Evolutionary conservation across 768 basidiomycete species (phyloP), one percentile per base, ranked within the genome.

Genomic region (Tricholoma sp.): DNA sequence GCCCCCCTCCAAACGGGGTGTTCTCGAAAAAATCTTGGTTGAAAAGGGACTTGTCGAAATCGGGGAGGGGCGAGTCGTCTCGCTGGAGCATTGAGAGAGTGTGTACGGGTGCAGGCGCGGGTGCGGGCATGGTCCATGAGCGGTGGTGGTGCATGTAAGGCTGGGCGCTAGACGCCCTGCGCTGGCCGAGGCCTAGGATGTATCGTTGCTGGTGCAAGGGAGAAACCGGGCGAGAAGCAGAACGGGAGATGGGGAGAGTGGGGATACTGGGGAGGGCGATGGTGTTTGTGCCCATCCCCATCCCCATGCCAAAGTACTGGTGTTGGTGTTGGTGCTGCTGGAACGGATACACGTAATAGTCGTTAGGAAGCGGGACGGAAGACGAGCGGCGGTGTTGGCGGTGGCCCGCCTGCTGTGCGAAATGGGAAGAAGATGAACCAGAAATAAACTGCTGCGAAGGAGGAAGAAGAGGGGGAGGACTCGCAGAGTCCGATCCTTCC

Each of bases 331-430:
- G 31, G 10, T 32, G 29, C 29, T 29, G 43, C 21, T 22, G 45
- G 0, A 4, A 4, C 4, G 54, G 57, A 51, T 55, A 61, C 14
- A 56, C 62, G 57, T 67, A 63, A 37, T 63, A 69, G 47, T 74
- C 72, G 60, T 77, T 78, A 3, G 80, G 82, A 9, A 85, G 79
- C 0, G 85, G 86, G 0, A 85, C 85, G 0, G 84, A 85, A 0
- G 85, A 87, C 1, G 84, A 76, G 0, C 85, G 78, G 55, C 85
- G 81, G 14, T 74, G 77, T 9, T 70, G 70, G 62, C 74, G 76
- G 31, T 71, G 55, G 0, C 61, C 54, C 55, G 34, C 16, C 37
- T 8, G 6, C 2, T 4, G 37, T n/a, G 5, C 9, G 5, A 39
- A 11, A n/a, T 39, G 37, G 3, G 37, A 8, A 5, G 37, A 39